Conservation (phyloP, 2,329 filamentous ascomycete genomes). For the Alternaria sp. region DNA sequence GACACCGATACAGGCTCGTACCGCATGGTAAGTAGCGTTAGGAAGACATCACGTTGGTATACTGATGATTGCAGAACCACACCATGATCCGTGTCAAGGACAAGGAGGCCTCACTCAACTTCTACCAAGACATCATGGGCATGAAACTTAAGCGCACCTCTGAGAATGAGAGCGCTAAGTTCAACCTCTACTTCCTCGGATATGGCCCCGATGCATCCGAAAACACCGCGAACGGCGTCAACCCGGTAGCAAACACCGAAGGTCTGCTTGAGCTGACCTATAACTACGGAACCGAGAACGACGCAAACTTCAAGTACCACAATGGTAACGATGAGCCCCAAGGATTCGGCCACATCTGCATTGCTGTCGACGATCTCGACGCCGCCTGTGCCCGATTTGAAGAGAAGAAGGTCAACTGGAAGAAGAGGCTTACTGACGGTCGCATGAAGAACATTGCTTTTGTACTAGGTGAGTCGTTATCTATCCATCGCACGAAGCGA, state of each 20-base stretch:
- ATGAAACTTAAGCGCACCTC: slow-evolving; percentile 80
- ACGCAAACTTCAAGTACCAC: slow-evolving; percentile 84
- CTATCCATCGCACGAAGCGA: not conserved
- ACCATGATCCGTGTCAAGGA: slow-evolving; percentile 94
- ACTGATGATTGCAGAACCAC: slow-evolving; percentile 67
- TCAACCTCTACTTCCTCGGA: slow-evolving; percentile 92
- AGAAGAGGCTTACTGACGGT: slow-evolving; percentile 93
- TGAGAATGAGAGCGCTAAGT: slow-evolving; percentile 73
- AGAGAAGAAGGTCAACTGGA: slow-evolving; percentile 81
- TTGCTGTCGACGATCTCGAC: slow-evolving; percentile 87
- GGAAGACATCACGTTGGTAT: not conserved
- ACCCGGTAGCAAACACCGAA: slow-evolving; percentile 71
- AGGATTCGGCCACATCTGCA: slow-evolving; percentile 91
- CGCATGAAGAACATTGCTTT: slow-evolving; percentile 94
- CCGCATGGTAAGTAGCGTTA: slow-evolving; percentile 59
- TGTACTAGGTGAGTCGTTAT: slow-evolving; percentile 64
- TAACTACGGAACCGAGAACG: slow-evolving; percentile 83
- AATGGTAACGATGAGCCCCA: slow-evolving; percentile 90
- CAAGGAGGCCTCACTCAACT: slow-evolving; percentile 54
- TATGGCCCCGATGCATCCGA: slow-evolving; percentile 64
- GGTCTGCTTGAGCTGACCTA: slow-evolving; percentile 90
- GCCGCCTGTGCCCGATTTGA: slow-evolving; percentile 88
- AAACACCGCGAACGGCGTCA: slow-evolving; percentile 61
- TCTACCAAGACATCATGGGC: slow-evolving; percentile 77
- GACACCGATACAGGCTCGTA: slow-evolving; percentile 78